Percentiles rank a stretch among this genome's conserved stretches.
These are phyloP conservation scores for Boletellus emodensis DNA, from an alignment of 768 basidiomycete genomes.

Conservation along the genomic window DNA sequence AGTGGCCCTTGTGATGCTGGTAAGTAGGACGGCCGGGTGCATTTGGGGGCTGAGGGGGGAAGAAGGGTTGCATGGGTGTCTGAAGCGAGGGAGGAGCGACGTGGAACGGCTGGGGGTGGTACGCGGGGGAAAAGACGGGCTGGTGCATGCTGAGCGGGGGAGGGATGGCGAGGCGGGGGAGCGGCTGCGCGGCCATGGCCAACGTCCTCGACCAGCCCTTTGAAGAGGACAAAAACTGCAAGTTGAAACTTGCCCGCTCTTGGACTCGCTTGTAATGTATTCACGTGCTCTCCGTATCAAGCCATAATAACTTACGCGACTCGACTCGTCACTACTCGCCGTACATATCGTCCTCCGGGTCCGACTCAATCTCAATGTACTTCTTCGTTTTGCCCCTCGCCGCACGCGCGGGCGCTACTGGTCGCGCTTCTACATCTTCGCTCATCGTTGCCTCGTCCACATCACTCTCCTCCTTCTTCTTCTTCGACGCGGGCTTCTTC, in stretches of 20 bases:
- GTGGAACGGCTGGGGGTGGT: conserved; percentile 51
- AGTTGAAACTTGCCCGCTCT: neutral
- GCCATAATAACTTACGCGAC: neutral
- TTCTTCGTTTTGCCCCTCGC: conserved; percentile 50
- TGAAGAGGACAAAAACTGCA: neutral
- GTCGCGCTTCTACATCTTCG: conserved; percentile 40
- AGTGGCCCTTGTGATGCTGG: conserved; percentile 48
- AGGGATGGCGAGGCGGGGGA: conserved; percentile 50
- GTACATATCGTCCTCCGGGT: conserved; percentile 49
- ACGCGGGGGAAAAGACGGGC: conserved; percentile 24
- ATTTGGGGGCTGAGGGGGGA: conserved; percentile 45
- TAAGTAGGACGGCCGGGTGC: conserved; percentile 49
- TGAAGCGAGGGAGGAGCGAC: conserved; percentile 47
- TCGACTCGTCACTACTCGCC: conserved; percentile 26
- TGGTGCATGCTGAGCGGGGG: conserved; percentile 33
- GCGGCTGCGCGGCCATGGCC: conserved; percentile 32
- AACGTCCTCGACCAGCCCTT: conserved; percentile 2
- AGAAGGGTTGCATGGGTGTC: conserved; percentile 73
- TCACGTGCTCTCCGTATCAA: conserved; percentile 10
- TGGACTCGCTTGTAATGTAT: conserved; percentile 10
- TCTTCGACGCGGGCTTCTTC: conserved; percentile 46
- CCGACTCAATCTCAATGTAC: conserved; percentile 58
- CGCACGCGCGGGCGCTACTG: conserved; percentile 44
- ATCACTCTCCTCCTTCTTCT: conserved; percentile 37
- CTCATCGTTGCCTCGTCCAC: conserved; percentile 47